Percentiles rank a stretch among this genome's conserved stretches.
Evolutionary conservation across 1,284 basidiomycete species (phyloP).

Genomic region (Porodaedalea pini): DNA sequence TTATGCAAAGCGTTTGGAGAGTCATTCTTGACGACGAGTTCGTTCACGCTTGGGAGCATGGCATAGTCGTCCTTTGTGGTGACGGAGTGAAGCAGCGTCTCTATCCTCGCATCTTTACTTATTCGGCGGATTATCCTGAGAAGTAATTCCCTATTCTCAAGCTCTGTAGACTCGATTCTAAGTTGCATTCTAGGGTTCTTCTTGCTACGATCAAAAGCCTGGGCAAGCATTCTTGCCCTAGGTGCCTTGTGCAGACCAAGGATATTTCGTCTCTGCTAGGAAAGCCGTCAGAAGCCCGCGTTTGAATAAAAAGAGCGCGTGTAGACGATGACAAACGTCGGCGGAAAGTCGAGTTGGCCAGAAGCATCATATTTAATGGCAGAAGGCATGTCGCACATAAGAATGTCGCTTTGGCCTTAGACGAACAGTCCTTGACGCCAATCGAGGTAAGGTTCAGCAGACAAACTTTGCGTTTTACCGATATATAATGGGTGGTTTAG

Average conservation of each 20-base stretch:
- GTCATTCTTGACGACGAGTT: conserved; percentile 32
- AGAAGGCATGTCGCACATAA: conserved; percentile 18
- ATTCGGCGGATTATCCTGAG: conserved; percentile 35
- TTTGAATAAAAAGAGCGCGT: neutral
- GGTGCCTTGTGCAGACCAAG: conserved; percentile 26
- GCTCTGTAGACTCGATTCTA: neutral
- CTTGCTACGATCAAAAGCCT: conserved; percentile 27
- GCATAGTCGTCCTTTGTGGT: conserved; percentile 29
- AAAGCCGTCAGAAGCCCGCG: conserved; percentile 9
- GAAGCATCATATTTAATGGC: conserved; percentile 21
- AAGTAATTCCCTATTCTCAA: conserved; percentile 27
- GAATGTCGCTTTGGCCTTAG: conserved; percentile 20
- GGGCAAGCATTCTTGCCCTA: conserved; percentile 29
- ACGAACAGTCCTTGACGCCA: conserved; percentile 21
- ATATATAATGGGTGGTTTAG: conserved; percentile 21
- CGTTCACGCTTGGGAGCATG: conserved; percentile 31
- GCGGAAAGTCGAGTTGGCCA: conserved; percentile 6
- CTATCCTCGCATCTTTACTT: conserved; percentile 31
- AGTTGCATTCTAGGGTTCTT: conserved; percentile 26
- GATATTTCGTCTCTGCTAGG: conserved; percentile 20
- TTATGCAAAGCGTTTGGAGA: conserved; percentile 33
- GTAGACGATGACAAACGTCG: conserved; percentile 5
- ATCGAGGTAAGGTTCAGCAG: conserved; percentile 19
- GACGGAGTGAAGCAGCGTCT: conserved; percentile 29
- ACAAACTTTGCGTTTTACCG: neutral